Percentiles rank a stretch among this genome's conserved stretches.
Evolutionary conservation across 169 alveolate genomes (phyloP).

Genomic region (Plasmodium berghei): DNA sequence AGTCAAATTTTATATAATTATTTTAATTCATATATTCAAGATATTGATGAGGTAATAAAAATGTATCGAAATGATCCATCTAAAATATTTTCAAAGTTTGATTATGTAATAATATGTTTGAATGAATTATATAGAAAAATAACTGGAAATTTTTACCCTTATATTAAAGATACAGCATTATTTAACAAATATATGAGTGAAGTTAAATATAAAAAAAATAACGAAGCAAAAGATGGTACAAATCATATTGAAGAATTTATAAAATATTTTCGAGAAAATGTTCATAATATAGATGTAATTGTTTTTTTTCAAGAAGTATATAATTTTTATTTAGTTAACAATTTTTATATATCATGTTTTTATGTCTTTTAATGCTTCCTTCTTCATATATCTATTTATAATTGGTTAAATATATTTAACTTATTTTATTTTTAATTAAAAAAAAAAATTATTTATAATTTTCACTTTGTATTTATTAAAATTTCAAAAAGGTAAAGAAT

Average conservation of each 20-base stretch:
- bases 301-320: constrained; percentile 23
- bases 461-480: not conserved
- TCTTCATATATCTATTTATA: too few relatives aligned
- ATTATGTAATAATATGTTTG: constrained; percentile 15
- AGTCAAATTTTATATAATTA: constrained; percentile 7
- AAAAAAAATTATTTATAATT: not conserved
- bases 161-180: constrained; percentile 23
- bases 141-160: constrained; percentile 13
- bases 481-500: too few relatives aligned
- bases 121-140: constrained; percentile 32
- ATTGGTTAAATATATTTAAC: too few relatives aligned
- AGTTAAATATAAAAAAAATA: not conserved
- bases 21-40: constrained; percentile 16
- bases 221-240: not conserved
- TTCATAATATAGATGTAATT: not conserved
- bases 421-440: not conserved
- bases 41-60: not conserved
- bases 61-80: not conserved
- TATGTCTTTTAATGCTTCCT: not conserved
- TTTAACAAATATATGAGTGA: not conserved
- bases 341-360: constrained; percentile 3
- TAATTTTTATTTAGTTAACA: constrained; percentile 1
- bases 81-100: constrained; percentile 2
- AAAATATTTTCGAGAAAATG: not conserved
- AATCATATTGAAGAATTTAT: constrained; percentile 21